Evolutionary conservation across 2,329 filamentous ascomycete species (phyloP), one percentile per base, ranked within the genome.

Genomic region (Huntiella decipiens): DNA sequence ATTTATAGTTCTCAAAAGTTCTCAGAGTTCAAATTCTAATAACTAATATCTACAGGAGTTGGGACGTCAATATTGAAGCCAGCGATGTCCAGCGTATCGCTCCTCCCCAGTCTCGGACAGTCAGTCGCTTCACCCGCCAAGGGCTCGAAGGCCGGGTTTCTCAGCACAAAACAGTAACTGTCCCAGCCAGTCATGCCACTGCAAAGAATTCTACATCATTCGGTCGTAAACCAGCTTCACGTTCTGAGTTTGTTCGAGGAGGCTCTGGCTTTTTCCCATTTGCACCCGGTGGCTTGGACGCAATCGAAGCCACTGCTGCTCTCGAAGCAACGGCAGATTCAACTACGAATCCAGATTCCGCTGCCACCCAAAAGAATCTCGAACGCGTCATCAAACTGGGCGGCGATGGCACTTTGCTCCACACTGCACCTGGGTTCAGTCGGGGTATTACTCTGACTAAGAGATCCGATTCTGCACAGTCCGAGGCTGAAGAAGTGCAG

Each of bases 121-220:
- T 95, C 53, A 94, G 85, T 22, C 78, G 91, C 28, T 98, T 98
- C 60, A 81, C 78, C 38, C 74, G 91, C 46, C 85, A 94, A 61
- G 91, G 91, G 4, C 70, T 96, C 11, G 86, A 96, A 62, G 91
- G 91, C 16, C 74, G 81, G 44, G 88, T 98, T 17, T 93, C 84
- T 6, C 87, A 87, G 43, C 96, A 98, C 61, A 82, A 79, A 57
- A 91, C 95, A 59, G 83, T 96, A 43, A 95, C 91, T 1, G 77
- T 96, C 6, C 85, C 88, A 4, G 84, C 84, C 32, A 82, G 78
- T 55, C 92, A 82, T 55, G 84, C 82, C 12, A 95, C 83, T 12
- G 88, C 86, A 41, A 98, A 95, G 63, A 94, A 93, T 57, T 95
- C 86, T 2, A 96, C 87, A 0, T 94, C 86, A 4, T 68, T 95